phyloP scores from a whole-genome alignment of 1,284 basidiomycete genomes.

The Cutaneotrichosporon spelunceum region DNA sequence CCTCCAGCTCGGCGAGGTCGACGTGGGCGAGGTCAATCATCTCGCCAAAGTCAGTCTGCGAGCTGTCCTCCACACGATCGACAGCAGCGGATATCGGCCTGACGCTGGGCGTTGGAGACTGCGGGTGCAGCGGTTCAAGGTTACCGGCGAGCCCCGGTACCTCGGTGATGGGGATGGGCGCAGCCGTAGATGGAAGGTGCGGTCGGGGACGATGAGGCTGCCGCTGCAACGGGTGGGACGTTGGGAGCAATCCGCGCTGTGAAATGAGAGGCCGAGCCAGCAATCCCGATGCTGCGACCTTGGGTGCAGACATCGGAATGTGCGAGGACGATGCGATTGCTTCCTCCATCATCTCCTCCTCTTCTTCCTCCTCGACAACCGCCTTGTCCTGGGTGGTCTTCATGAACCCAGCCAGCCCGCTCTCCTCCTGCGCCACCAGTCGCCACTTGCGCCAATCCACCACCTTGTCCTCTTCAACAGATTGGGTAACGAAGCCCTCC shows the following conservation, averaged over 20 bases:
- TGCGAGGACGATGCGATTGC: background rate
- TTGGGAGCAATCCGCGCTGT: background rate
- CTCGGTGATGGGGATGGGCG: background rate
- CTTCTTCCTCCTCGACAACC: background rate
- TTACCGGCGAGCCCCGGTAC: background rate
- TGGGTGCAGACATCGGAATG: background rate
- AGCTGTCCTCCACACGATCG: background rate
- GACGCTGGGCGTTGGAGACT: background rate
- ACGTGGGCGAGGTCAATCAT: background rate
- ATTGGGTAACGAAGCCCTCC: slow-evolving; percentile 83
- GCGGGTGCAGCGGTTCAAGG: background rate
- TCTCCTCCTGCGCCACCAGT: slow-evolving; percentile 19
- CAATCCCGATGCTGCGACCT: background rate
- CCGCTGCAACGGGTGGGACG: background rate
- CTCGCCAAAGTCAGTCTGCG: slow-evolving; percentile 6
- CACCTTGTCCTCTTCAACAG: slow-evolving; percentile 63
- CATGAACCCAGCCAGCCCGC: slow-evolving; percentile 35
- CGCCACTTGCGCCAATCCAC: slow-evolving; percentile 49
- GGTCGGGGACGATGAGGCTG: background rate
- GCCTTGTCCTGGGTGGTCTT: background rate
- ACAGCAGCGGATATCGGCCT: background rate
- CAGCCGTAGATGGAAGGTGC: background rate
- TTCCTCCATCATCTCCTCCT: background rate
- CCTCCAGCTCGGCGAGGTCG: background rate
- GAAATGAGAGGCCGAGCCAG: background rate